Evolutionary conservation across 345 rosid species (phyloP), one percentile per base, ranked within the genome.

Genomic region (Hirschfeldia incana): DNA sequence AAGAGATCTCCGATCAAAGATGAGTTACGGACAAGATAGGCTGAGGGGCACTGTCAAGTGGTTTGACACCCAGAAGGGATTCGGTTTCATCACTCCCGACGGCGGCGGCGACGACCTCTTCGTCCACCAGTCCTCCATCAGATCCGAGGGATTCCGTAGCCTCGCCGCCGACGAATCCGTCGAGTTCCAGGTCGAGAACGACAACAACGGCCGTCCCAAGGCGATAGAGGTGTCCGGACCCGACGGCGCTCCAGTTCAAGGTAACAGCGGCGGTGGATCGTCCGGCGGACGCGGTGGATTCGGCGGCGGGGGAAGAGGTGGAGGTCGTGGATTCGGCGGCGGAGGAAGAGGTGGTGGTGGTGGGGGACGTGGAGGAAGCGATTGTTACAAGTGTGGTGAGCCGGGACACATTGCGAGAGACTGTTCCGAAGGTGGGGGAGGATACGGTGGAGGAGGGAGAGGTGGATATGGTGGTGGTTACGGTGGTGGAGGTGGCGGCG

Each of bases 1-100:
- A 8, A 46, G 55, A 46, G 53, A 46, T 37, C n/a, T 46, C 15
- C 5, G 49, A 46, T 46, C 49, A 79, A 13, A 46, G 58, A 80
- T 80, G 83, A 80, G 79, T 17, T 49, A 49, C 57, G 78, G 79
- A 2, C 75, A 53, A 1, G 63, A 53, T 11, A 75, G 79, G 34
- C 76, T 61, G 1, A 75, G 15, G 65, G 98, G 98, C 5, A 80
- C 85, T 39, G 99, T 95, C 3, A 88, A 88, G 67, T 86, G 91
- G 90, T 93, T 95, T 83, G 89, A 82, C 58, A 89, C 87, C 69
- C 84, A 82, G 70, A 95, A 93, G 86, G 98, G 99, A 0, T 95
- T 85, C 67, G 98, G 99, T 0, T 95, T 95, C 88, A 95, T 93
- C 72, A 90, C 91, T 75, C 98, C 98, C 0, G 96, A 90, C 5